Evolutionary conservation across 1,284 basidiomycete genomes (phyloP).

Genomic region (Pseudozyma sp.): DNA sequence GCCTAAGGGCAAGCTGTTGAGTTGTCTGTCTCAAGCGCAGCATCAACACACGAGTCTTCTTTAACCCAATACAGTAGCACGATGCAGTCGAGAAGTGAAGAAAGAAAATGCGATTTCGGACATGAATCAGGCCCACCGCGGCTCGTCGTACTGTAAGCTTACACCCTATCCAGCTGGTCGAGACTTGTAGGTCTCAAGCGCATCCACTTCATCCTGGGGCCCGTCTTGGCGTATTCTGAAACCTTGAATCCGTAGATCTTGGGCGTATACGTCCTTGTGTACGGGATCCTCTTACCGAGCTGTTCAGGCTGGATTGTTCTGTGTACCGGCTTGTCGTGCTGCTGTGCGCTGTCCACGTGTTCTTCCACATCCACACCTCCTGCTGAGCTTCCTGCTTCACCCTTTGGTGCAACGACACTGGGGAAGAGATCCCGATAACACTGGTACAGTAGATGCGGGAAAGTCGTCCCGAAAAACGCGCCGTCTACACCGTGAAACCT

Average conservation of each 20-base stretch:
- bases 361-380: neutral
- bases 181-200: constrained; percentile 82
- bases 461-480: constrained; percentile 99
- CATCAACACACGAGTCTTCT: too few species aligned
- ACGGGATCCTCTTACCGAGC: constrained; percentile 53
- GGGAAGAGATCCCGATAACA: constrained; percentile 78
- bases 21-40: too few species aligned
- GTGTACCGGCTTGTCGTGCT: constrained; percentile 3
- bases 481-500: constrained; percentile 97
- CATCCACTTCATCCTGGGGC: constrained; percentile 97
- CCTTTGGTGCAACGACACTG: constrained; percentile 58
- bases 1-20: too few species aligned
- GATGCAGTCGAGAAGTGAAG: too few species aligned
- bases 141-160: too few species aligned
- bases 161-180: constrained; percentile 77
- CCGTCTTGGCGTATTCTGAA: constrained; percentile 77
- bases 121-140: too few species aligned
- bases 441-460: constrained; percentile 96
- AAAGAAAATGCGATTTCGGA: too few species aligned
- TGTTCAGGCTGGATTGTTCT: constrained; percentile 50
- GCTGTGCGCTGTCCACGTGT: neutral
- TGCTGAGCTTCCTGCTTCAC: constrained; percentile 1
- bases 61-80: too few species aligned
- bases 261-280: constrained; percentile 80
- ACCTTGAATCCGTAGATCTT: constrained; percentile 86